These are phyloP conservation scores for Mrakia gelida DNA, from an alignment of 768 basidiomycete genomes.

Conservation along the genomic window DNA sequence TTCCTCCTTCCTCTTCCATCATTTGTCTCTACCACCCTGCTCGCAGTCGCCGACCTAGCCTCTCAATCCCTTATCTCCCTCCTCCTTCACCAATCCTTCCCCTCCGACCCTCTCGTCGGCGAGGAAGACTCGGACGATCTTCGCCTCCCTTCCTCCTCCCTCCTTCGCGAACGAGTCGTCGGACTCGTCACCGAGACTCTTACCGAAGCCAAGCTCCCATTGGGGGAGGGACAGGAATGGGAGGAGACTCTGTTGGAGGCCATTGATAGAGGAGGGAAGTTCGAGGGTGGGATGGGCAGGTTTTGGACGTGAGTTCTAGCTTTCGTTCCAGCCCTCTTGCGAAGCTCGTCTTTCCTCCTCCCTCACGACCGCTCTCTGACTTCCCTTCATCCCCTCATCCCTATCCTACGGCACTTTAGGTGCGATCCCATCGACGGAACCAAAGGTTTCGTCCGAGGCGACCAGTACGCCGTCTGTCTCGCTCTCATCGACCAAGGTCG, in stretches of 20 bases:
- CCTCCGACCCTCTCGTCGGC: slow-evolving; percentile 80
- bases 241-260: slow-evolving; percentile 61
- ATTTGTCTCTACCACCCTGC: too few relatives aligned
- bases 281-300: slow-evolving; percentile 62
- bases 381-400: too few relatives aligned
- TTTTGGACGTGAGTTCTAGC: slow-evolving; percentile 42
- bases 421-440: slow-evolving; percentile 82
- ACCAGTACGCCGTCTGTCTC: slow-evolving; percentile 86
- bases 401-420: too few relatives aligned
- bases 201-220: neutral
- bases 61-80: slow-evolving; percentile 86
- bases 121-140: slow-evolving; percentile 87
- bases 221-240: neutral
- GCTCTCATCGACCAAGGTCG: slow-evolving; percentile 71
- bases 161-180: slow-evolving; percentile 63
- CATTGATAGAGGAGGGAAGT: slow-evolving; percentile 75
- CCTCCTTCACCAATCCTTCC: slow-evolving; percentile 71
- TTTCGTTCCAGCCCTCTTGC: too few relatives aligned
- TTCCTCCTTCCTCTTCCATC: too few relatives aligned
- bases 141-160: slow-evolving; percentile 49
- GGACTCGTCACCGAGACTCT: slow-evolving; percentile 77
- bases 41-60: slow-evolving; percentile 79
- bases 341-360: neutral
- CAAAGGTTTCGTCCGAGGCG: slow-evolving; percentile 84
- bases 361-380: too few relatives aligned